phyloP scores from a whole-genome alignment of 257 asterid genomes.

The Forsythia viridissima region DNA sequence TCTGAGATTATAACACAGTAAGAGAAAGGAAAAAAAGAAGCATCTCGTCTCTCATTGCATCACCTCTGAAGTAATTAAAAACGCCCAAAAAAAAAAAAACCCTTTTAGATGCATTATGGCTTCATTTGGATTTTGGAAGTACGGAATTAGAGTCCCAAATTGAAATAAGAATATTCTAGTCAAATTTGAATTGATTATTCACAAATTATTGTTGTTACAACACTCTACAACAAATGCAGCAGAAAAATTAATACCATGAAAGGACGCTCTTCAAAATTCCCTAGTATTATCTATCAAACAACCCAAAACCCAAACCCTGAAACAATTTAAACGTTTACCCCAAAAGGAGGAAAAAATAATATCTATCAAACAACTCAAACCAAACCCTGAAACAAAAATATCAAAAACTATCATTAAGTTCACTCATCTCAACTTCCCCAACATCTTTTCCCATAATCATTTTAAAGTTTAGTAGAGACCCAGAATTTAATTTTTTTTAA shows the following conservation, averaged over 20 bases:
- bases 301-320: too few relatives aligned
- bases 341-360: neutral
- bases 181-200: neutral
- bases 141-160: neutral
- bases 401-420: neutral
- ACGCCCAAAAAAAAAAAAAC: neutral
- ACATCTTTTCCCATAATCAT: neutral
- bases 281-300: neutral
- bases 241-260: neutral
- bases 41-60: neutral
- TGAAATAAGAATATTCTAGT: neutral
- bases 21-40: neutral
- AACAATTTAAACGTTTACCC: neutral
- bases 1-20: neutral
- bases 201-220: neutral
- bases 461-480: neutral
- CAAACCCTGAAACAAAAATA: neutral
- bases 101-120: neutral
- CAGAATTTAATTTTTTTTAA: neutral
- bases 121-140: neutral
- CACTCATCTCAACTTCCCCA: slow-evolving; percentile 21
- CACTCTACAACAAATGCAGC: neutral
- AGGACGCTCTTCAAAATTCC: neutral
- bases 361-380: neutral
- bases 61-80: neutral